Base-by-base conservation (phyloP, 768 basidiomycete genomes). In the Lanmaoa rubissima region DNA sequence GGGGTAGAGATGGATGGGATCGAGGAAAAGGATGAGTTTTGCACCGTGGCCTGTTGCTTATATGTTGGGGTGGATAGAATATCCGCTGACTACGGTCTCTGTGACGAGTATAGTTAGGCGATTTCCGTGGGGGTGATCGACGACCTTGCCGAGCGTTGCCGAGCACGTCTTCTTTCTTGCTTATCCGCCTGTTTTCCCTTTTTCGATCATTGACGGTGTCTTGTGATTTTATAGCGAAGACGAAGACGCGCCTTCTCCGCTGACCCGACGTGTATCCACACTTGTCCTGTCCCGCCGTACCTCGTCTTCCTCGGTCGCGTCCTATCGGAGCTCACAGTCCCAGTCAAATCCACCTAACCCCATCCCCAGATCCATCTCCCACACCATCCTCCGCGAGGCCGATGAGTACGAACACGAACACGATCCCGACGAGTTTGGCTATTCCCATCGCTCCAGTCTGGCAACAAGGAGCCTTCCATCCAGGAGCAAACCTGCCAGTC, bases 241-340 rank as follows among this genome's bases (percentile, higher is more conserved):
- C 69, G 87, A 88, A 74, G 84, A 86, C 55, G 85, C 86, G 0
- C 86, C 86, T 6, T 86, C 84, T 0, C 78, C 83, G 2, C 78
- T 88, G 13, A 88, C 87, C 0, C 76, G 80, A 11, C 82, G 86
- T 9, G 70, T 88, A 6, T 87, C 86, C 5, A 70, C 77, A 0
- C 78, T 87, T 50, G 79, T 81, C 61, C 73, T 87, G 17, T 73
- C 78, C 1, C 73, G 76, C 5, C 76, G 74, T 7, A 69, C 78
- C 14, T 85, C 81, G 0, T 70, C 74, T 1, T 74, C 78, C 6
- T 82, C 80, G 10, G 63, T 81, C 38, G 68, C 50, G 19, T 68
- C 64, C 14, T 53, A 10, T 14, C 58, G 56, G 12, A 69, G 58
- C 12, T 44, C 60, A 31, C 54, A 40, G 2, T 65, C 65, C 9